Evolutionary conservation across 106 monocot genomes (phyloP), one percentile per base, ranked within the genome.

Genomic region (Ottelia alismoides): DNA sequence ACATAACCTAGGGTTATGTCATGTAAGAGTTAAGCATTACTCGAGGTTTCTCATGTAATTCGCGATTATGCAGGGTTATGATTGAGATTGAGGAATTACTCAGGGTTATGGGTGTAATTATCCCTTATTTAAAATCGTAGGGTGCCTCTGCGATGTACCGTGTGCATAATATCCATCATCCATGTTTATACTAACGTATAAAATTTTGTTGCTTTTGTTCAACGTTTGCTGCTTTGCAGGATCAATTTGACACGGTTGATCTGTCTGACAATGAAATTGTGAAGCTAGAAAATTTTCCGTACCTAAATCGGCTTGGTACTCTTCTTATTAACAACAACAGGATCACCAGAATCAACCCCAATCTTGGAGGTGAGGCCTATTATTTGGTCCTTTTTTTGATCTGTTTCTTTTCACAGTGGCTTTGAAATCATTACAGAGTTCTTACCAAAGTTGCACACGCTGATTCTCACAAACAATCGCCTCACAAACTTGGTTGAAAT

Each of bases 231-330:
- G 20, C 63, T 70, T 68, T 45, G 63, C 75, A 94, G 94, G 88
- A 88, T 60, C 94, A 94, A 55, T 94, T 94, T 62, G 94, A 94
- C 51, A 81, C 94, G 2, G 78, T 94, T 50, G 94, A 94, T 76
- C 58, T 94, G 25, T 78, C 88, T 54, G 94, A 94, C 68, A 94
- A 94, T 81, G 94, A 94, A 74, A 94, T 94, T 54, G 94, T 94
- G 18, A 94, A 94, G 78, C 73, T 94, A 20, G 94, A 94, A 63
- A 94, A 94, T 46, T 94, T 88, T 21, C 94, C 88, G 12, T 66
- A 56, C 31, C 60, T 94, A 47, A 88, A 74, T 70, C 84, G 94
- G 3, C 88, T 94, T 52, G 88, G 94, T 20, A 88, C 94, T 25
- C 52, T 94, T 47, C 32, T 94, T 47, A 76, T 94, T 46, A 94